Percentiles rank a stretch among this genome's conserved stretches.
Conservation (phyloP, 140 eudicot species). For the Bidens hawaiensis region DNA sequence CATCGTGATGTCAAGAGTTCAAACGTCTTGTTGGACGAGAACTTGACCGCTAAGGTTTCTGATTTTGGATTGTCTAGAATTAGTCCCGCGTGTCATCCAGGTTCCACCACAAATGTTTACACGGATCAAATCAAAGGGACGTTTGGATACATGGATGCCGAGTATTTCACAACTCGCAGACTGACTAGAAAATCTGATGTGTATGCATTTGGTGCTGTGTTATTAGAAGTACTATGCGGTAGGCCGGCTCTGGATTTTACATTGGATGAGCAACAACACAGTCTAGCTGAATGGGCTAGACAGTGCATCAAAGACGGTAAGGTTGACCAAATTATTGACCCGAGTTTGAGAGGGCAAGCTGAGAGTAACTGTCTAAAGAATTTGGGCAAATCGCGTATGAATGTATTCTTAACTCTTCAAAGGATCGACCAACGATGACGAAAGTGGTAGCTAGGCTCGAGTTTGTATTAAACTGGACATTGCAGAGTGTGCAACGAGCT, state of each 20-base stretch:
- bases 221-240: conserved; percentile 36
- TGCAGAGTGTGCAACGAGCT: conserved; percentile 8
- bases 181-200: conserved; percentile 38
- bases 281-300: conserved; percentile 28
- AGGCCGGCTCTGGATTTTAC: conserved; percentile 32
- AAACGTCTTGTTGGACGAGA: conserved; percentile 27
- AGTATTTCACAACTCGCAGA: conserved; percentile 33
- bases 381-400: conserved; percentile 29
- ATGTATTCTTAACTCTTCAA: conserved; percentile 18
- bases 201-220: conserved; percentile 35
- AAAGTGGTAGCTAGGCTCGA: conserved; percentile 28
- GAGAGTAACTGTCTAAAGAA: conserved; percentile 18
- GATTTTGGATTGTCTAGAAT: conserved; percentile 32
- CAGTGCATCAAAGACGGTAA: conserved; percentile 21
- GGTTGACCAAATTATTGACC: conserved; percentile 18
- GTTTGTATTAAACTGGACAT: conserved; percentile 14
- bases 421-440: conserved; percentile 35
- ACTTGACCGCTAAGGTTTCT: conserved; percentile 25
- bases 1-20: conserved; percentile 39
- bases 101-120: conserved; percentile 22
- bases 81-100: conserved; percentile 23
- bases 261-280: conserved; percentile 27
- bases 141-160: conserved; percentile 38
- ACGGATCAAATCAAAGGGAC: conserved; percentile 31
- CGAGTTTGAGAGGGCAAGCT: conserved; percentile 16